Conservation (phyloP, 2,329 filamentous ascomycete genomes). For the Gaeumannomyces sp. region DNA sequence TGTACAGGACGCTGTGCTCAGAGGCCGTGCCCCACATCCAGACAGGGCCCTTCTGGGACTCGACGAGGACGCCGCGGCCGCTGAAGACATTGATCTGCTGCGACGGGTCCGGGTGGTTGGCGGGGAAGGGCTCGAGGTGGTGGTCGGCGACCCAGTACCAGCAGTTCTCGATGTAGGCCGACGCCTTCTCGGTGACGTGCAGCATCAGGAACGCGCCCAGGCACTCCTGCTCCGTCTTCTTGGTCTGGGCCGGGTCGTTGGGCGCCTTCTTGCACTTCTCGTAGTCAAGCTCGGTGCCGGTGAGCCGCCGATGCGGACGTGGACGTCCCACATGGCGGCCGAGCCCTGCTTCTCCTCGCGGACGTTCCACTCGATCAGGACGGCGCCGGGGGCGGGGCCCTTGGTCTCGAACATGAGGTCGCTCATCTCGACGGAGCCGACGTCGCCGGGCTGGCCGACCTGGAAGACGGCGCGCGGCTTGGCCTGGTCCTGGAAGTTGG, state of each 20-base stretch:
- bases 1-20: slow-evolving; percentile 64
- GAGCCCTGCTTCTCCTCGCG: slow-evolving; percentile 59
- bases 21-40: slow-evolving; percentile 78
- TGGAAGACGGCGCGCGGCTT: slow-evolving; percentile 83
- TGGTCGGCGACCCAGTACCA: slow-evolving; percentile 93
- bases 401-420: slow-evolving; percentile 82
- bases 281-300: slow-evolving; percentile 76
- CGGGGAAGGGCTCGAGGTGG: slow-evolving; percentile 69
- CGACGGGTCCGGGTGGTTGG: slow-evolving; percentile 35
- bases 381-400: slow-evolving; percentile 78
- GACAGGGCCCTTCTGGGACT: slow-evolving; percentile 64
- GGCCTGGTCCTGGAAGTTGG: slow-evolving; percentile 62
- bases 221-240: slow-evolving; percentile 56
- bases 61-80: slow-evolving; percentile 75
- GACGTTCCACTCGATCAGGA: slow-evolving; percentile 89
- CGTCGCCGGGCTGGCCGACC: slow-evolving; percentile 70
- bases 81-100: slow-evolving; percentile 79
- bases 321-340: slow-evolving; percentile 88
- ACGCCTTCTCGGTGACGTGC: slow-evolving; percentile 54
- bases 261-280: slow-evolving; percentile 75
- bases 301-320: slow-evolving; percentile 85
- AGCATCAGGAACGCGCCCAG: slow-evolving; percentile 67
- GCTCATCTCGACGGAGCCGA: slow-evolving; percentile 77
- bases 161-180: slow-evolving; percentile 76
- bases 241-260: slow-evolving; percentile 36